Conservation (phyloP, 306 rosid genomes). For the Purshia tridentata region DNA sequence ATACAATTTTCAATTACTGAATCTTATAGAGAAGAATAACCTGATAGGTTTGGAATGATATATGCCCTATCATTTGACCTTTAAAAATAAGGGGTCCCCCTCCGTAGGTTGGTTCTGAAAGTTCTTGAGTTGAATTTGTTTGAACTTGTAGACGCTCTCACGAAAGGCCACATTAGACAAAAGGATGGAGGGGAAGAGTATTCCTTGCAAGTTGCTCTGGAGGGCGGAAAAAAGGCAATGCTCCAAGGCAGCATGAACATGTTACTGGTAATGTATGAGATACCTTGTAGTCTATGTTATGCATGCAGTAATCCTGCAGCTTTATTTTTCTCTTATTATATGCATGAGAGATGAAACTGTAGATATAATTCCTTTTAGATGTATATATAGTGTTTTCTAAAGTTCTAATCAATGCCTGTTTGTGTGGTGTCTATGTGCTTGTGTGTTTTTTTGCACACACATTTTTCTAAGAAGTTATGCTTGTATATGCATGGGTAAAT, state of each 20-base stretch:
- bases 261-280: conserved; percentile 53
- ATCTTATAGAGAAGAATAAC: not conserved
- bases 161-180: conserved; percentile 51
- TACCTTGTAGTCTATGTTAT: conserved; percentile 15
- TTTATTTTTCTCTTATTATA: not conserved
- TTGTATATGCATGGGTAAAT: not conserved
- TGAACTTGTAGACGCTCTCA: conserved; percentile 62
- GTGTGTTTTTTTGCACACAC: not conserved
- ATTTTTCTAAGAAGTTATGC: not conserved
- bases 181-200: conserved; percentile 54
- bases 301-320: not conserved
- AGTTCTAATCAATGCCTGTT: not conserved
- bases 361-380: not conserved
- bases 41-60: not conserved
- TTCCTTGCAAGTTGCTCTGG: conserved; percentile 64
- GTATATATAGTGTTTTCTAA: not conserved
- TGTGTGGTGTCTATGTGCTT: not conserved
- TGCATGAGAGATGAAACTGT: not conserved
- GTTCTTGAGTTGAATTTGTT: conserved; percentile 33
- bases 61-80: not conserved
- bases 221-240: conserved; percentile 69
- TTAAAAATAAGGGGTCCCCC: not conserved
- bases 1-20: not conserved
- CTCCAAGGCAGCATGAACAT: conserved; percentile 78
- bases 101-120: not conserved